Evolutionary conservation across 345 rosid species (phyloP).

Genomic region (Citrus inodora): DNA sequence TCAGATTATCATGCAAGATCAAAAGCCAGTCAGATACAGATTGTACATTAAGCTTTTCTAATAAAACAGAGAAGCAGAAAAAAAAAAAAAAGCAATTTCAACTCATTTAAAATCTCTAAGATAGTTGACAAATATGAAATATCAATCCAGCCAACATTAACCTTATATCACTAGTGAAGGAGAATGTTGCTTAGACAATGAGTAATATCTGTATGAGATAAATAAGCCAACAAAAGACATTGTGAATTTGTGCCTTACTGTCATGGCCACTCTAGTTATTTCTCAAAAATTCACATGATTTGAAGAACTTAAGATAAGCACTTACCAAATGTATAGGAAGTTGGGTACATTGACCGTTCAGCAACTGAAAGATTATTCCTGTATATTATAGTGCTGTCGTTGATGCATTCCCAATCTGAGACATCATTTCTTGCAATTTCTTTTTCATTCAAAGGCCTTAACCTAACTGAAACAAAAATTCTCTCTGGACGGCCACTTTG

Average conservation of each 20-base stretch:
- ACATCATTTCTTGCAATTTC: conserved; percentile 67
- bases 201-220: not conserved
- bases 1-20: not conserved
- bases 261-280: not conserved
- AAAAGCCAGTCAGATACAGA: not conserved
- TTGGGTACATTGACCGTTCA: conserved; percentile 88
- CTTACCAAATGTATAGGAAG: conserved; percentile 88
- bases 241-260: not conserved
- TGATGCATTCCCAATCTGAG: conserved; percentile 94
- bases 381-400: conserved; percentile 60
- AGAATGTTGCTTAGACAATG: not conserved
- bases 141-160: conserved; percentile 2
- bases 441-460: conserved; percentile 83
- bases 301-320: conserved; percentile 7
- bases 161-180: not conserved
- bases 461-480: conserved; percentile 76
- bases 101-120: not conserved
- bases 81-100: not conserved
- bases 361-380: conserved; percentile 69
- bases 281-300: not conserved
- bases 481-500: conserved; percentile 50
- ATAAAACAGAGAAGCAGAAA: not conserved
- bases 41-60: not conserved
- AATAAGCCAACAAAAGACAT: not conserved
- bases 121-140: not conserved